Conservation (phyloP, 768 basidiomycete species). For the Amylocystis lapponica region DNA sequence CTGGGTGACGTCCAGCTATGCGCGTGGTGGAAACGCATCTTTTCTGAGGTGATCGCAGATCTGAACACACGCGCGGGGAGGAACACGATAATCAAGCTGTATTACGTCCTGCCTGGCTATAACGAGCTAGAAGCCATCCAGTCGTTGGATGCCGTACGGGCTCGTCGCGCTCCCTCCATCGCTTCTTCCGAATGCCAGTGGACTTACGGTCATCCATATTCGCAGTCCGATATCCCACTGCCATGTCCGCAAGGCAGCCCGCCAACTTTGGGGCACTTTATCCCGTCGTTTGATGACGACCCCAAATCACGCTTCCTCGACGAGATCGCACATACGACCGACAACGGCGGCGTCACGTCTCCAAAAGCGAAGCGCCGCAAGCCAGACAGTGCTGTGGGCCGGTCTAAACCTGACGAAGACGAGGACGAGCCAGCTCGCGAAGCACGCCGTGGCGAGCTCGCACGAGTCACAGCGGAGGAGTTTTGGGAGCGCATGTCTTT, state of each 20-base stretch:
- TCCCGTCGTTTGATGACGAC: constrained; percentile 95
- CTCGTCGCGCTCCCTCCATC: constrained; percentile 8
- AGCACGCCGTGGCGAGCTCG: constrained; percentile 43
- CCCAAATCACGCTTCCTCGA: constrained; percentile 93
- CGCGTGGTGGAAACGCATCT: constrained; percentile 86
- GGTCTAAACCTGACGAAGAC: constrained; percentile 12
- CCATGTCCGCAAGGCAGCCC: constrained; percentile 38
- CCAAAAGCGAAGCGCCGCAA: constrained; percentile 52
- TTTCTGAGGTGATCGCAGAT: constrained; percentile 49
- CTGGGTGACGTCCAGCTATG: constrained; percentile 77
- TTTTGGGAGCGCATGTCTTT: constrained; percentile 99
- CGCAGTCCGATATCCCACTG: constrained; percentile 34
- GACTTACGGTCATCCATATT: constrained; percentile 80
- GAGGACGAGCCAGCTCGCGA: constrained; percentile 19
- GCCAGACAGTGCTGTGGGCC: constrained; percentile 1
- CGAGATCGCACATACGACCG: constrained; percentile 75
- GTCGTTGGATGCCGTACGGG: constrained; percentile 39
- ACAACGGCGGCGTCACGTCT: constrained; percentile 51
- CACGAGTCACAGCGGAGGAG: constrained; percentile 60
- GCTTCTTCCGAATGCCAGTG: constrained; percentile 33
- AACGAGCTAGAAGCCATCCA: constrained; percentile 60
- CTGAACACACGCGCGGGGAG: constrained; percentile 25
- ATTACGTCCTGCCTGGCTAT: constrained; percentile 68
- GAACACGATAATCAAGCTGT: constrained; percentile 35
- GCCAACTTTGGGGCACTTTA: constrained; percentile 58